Base-by-base conservation (phyloP, 106 monocot genomes). In the Acorus calamus region DNA sequence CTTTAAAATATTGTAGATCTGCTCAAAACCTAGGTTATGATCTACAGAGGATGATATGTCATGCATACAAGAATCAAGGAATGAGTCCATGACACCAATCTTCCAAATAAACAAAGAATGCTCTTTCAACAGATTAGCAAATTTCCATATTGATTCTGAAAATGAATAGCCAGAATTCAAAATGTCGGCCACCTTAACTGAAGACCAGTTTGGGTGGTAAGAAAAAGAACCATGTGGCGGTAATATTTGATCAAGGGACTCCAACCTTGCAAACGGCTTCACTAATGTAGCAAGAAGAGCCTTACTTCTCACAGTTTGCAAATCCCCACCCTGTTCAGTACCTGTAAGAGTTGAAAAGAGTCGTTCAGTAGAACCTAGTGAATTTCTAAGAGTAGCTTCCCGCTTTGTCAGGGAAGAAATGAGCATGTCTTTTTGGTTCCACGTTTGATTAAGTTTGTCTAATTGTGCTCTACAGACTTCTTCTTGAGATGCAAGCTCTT, bases 21-120 rank as follows among this genome's bases (percentile, higher is more conserved):
- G 87, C 44, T 98, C 83, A 77, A 85, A 73, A 53, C 75, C 74
- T 68, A 92, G 65, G 71, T 79, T 85, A 64, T 81, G 78, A 72
- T 92, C 88, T 8, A 84, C 53, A 46, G 75, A 76, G 73, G 91
- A 84, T 65, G 94, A 82, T 76, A 98, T 71, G 50, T 92, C 85
- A 79, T 75, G 83, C 64, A 98, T 65, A 63, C 87, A 98, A 48
- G 70, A 79, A 69, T 88, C 85, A 74, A 98, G 63, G 69, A 92
- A 64, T 8, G 79, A 85, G 62, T 85, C 87, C 76, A 98, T 47
- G 61, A 88, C 57, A 66, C 77, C 58, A 71, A 98, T 61, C 77
- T 98, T 92, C 98, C 98, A 98, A 28, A 91, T 74, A 78, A 98
- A 92, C 64, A 88, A 98, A 71, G 81, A 70, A 69, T 83, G 88